phyloP scores from a whole-genome alignment of 495 filamentous ascomycete genomes.

The Neurospora intermedia region DNA sequence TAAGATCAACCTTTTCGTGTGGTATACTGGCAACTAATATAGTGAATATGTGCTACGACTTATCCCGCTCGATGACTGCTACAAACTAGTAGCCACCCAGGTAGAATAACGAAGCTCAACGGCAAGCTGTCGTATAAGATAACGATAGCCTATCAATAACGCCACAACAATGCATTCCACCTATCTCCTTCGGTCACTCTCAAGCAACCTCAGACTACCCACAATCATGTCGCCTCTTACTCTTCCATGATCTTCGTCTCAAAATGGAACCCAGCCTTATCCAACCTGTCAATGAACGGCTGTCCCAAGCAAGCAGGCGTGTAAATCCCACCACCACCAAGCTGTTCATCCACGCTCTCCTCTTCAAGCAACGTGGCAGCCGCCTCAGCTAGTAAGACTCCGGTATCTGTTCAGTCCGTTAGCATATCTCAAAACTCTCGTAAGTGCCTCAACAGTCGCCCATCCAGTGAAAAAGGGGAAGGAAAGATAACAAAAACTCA shows the following conservation, averaged over 20 bases:
- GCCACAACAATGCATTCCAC: background rate
- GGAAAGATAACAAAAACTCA: constrained; percentile 19
- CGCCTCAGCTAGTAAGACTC: constrained; percentile 53
- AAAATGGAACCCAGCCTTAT: constrained; percentile 51
- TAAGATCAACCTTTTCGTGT: background rate
- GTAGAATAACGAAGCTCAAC: background rate
- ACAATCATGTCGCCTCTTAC: background rate
- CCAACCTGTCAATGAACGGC: constrained; percentile 59
- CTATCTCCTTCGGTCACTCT: background rate
- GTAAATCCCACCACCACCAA: constrained; percentile 55
- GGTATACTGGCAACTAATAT: background rate
- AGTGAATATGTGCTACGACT: background rate
- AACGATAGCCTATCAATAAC: background rate
- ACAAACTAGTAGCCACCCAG: background rate
- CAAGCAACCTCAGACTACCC: background rate
- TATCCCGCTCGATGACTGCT: background rate
- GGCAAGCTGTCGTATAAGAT: background rate
- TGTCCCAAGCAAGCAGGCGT: constrained; percentile 81
- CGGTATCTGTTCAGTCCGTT: constrained; percentile 45
- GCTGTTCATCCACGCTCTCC: constrained; percentile 31
- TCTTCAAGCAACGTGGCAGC: constrained; percentile 61
- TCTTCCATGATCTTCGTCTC: constrained; percentile 37
- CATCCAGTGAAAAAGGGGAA: background rate
- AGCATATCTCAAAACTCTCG: constrained; percentile 6
- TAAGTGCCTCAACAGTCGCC: background rate